Evolutionary conservation across 2,329 filamentous ascomycete species (phyloP).

Genomic region (Thielaviopsis euricoi): DNA sequence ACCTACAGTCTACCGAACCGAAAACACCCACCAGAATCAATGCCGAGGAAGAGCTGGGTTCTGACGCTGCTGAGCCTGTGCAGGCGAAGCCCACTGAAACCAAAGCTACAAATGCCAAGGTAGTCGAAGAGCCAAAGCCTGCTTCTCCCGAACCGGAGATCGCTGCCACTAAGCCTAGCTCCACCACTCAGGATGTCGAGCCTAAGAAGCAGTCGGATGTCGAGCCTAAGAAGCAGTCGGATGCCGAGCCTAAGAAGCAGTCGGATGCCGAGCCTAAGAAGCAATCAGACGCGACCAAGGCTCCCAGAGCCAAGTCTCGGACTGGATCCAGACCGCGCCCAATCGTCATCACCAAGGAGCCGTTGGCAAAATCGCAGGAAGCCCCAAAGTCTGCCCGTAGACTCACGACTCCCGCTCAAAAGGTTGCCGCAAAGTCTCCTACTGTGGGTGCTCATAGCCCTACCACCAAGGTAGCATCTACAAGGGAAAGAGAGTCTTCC

Average conservation of each 20-base stretch:
- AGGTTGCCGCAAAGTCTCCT: not conserved
- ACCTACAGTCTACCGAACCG: not conserved
- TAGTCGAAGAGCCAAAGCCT: not conserved
- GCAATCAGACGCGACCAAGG: not conserved
- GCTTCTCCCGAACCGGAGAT: not conserved
- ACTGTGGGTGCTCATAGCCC: not conserved
- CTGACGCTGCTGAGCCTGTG: not conserved
- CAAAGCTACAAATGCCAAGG: not conserved
- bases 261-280: not conserved
- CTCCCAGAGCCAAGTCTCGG: not conserved
- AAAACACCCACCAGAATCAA: not conserved
- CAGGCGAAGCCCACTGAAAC: not conserved
- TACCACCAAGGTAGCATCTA: not conserved
- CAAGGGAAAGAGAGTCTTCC: not conserved
- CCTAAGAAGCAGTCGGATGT: too few species aligned
- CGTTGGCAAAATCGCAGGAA: not conserved
- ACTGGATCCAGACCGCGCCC: not conserved
- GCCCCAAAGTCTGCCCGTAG: not conserved
- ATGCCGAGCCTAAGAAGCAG: not conserved
- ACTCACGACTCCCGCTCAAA: not conserved
- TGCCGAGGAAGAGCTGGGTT: not conserved
- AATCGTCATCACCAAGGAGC: not conserved
- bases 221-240: too few species aligned
- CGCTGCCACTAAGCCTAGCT: not conserved
- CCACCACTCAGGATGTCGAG: not conserved